Evolutionary conservation across 1,284 basidiomycete genomes (phyloP).

Genomic region (Trichosporon coremiiforme): DNA sequence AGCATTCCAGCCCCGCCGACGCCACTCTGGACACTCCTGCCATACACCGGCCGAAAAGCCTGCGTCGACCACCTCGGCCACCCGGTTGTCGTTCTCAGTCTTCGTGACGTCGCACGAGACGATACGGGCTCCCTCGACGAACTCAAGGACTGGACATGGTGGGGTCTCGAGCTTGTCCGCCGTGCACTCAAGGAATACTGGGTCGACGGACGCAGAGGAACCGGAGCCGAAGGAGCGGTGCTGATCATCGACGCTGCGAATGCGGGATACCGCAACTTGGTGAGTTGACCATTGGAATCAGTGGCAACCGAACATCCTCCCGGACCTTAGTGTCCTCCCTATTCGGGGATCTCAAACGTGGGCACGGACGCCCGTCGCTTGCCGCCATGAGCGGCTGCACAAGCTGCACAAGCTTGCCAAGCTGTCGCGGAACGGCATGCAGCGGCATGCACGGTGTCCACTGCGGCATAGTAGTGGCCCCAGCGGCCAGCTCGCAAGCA

Average conservation of each 20-base stretch:
- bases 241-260: constrained; percentile 52
- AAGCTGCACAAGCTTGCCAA: not conserved
- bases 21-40: constrained; percentile 46
- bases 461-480: not conserved
- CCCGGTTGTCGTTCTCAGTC: constrained; percentile 49
- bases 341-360: not conserved
- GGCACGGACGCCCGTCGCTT: not conserved
- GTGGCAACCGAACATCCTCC: not conserved
- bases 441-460: not conserved
- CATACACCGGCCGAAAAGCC: constrained; percentile 32
- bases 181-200: constrained; percentile 47
- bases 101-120: constrained; percentile 45
- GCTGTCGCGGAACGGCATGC: not conserved
- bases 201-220: constrained; percentile 32
- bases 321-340: not conserved
- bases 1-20: constrained; percentile 40
- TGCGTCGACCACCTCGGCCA: constrained; percentile 43
- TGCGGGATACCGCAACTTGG: constrained; percentile 54
- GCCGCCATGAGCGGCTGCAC: not conserved
- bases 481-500: not conserved
- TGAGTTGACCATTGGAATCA: constrained; percentile 34
- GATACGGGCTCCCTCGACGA: constrained; percentile 44
- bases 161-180: constrained; percentile 48
- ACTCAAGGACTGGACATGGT: constrained; percentile 53
- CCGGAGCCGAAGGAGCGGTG: constrained; percentile 47